phyloP scores from a whole-genome alignment of 2,329 filamentous ascomycete genomes.

The Biscogniauxia mediterranea region DNA sequence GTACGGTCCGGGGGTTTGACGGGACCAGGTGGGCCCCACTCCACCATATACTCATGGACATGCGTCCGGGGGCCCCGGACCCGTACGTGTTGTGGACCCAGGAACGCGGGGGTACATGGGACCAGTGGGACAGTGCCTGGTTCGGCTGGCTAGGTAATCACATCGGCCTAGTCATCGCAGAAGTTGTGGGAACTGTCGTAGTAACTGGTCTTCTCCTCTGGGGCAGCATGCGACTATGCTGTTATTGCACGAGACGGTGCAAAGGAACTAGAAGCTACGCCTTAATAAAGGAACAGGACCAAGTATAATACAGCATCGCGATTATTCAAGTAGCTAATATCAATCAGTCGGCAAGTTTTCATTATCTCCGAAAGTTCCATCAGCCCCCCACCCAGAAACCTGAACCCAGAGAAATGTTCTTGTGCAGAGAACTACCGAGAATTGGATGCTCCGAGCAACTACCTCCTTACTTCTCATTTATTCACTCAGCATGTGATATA shows the following conservation, averaged over 20 bases:
- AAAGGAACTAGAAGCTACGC: background rate
- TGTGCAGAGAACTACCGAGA: too few species aligned
- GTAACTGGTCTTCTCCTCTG: background rate
- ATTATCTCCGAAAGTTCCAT: too few species aligned
- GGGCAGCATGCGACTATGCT: background rate
- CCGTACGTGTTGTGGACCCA: slow-evolving; percentile 32
- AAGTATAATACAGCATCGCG: background rate
- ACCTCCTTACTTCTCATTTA: too few species aligned
- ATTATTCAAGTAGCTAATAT: too few species aligned
- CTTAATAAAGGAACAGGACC: background rate
- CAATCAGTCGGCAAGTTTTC: too few species aligned
- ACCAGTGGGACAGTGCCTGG: slow-evolving; percentile 30
- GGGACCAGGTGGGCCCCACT: slow-evolving; percentile 14
- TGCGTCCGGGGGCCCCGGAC: slow-evolving; percentile 20
- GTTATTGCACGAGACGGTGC: background rate
- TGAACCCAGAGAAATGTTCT: too few species aligned
- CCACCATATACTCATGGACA: slow-evolving; percentile 31
- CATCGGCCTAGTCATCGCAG: slow-evolving; percentile 16
- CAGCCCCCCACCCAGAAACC: too few species aligned
- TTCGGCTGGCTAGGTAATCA: slow-evolving; percentile 31
- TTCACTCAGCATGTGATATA: too few species aligned
- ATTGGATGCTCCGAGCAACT: too few species aligned
- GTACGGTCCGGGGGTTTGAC: slow-evolving; percentile 23
- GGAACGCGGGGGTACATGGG: slow-evolving; percentile 28
- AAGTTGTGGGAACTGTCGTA: slow-evolving; percentile 3